These are phyloP conservation scores for Grifola frondosa DNA, from an alignment of 1,284 basidiomycete species.

Conservation along the genomic window DNA sequence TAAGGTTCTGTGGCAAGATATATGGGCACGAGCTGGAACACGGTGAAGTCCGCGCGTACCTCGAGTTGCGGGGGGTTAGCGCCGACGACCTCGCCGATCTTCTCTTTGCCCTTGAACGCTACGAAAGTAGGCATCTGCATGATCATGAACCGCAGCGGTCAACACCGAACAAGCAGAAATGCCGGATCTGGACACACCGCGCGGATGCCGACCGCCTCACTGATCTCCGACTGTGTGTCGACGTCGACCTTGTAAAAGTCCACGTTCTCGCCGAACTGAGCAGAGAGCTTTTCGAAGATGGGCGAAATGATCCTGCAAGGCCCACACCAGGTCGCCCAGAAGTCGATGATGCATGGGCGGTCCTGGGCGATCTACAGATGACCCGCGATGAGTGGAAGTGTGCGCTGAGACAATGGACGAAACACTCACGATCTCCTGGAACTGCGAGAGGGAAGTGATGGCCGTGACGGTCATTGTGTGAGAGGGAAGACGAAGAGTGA, in stretches of 20 bases:
- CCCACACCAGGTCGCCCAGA: conserved; percentile 75
- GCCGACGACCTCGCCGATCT: conserved; percentile 62
- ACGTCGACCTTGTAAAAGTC: conserved; percentile 85
- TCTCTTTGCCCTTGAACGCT: conserved; percentile 67
- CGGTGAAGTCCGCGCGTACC: too few relatives aligned
- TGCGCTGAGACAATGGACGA: neutral
- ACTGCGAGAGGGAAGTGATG: conserved; percentile 53
- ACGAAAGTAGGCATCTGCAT: conserved; percentile 75
- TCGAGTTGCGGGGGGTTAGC: conserved; percentile 44
- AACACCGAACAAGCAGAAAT: conserved; percentile 30
- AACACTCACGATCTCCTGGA: conserved; percentile 47
- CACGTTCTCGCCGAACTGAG: conserved; percentile 48
- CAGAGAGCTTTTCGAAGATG: conserved; percentile 72
- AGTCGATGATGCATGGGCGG: conserved; percentile 70
- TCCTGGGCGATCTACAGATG: conserved; percentile 54
- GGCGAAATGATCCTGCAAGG: conserved; percentile 81
- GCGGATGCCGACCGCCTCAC: conserved; percentile 69
- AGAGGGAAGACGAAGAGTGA: too few relatives aligned
- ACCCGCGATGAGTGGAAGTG: conserved; percentile 6
- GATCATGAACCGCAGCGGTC: neutral
- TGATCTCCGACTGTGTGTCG: conserved; percentile 55
- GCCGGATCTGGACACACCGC: too few relatives aligned
- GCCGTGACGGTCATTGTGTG: conserved; percentile 40
- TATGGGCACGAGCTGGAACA: too few relatives aligned
- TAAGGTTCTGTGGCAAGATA: too few relatives aligned